A percentile compares a stretch with the other conserved stretches of the same genome.
Conservation (phyloP, 345 rosid genomes). For the Citrus mangshanensis region DNA sequence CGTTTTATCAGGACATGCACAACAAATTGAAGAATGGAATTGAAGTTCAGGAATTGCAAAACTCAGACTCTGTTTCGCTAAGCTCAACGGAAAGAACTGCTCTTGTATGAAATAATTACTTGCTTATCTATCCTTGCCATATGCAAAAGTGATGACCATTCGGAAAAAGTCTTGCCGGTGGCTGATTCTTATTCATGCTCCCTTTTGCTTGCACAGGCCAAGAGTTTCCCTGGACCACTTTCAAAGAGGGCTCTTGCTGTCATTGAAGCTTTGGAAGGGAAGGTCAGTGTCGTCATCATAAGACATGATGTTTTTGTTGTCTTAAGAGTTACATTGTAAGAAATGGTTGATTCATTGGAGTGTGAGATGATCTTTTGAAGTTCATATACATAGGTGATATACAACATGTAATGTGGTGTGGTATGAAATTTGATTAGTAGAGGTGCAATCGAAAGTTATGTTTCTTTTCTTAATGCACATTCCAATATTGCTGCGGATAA, state of each 20-base stretch:
- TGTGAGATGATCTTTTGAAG: background rate
- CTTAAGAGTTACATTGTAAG: background rate
- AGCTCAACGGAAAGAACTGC: slow-evolving; percentile 61
- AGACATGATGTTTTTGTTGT: background rate
- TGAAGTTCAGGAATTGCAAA: slow-evolving; percentile 61
- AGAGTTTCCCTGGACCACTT: slow-evolving; percentile 64
- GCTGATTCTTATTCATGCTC: background rate
- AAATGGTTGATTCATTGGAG: background rate
- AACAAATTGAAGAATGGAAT: slow-evolving; percentile 77
- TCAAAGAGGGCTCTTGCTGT: slow-evolving; percentile 70
- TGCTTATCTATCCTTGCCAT: background rate
- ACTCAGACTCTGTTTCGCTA: slow-evolving; percentile 44
- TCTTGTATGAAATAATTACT: slow-evolving; percentile 47
- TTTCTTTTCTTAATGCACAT: background rate
- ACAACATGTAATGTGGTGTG: background rate
- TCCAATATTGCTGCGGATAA: background rate
- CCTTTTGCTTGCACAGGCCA: slow-evolving; percentile 56
- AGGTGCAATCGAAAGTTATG: background rate
- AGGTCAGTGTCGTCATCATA: slow-evolving; percentile 45
- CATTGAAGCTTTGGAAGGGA: slow-evolving; percentile 85
- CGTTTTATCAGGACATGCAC: slow-evolving; percentile 52
- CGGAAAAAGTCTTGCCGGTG: background rate
- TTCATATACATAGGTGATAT: background rate
- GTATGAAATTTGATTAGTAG: background rate
- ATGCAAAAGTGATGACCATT: background rate